Conservation (phyloP, 495 filamentous ascomycete species). For the Neurospora sp. region DNA sequence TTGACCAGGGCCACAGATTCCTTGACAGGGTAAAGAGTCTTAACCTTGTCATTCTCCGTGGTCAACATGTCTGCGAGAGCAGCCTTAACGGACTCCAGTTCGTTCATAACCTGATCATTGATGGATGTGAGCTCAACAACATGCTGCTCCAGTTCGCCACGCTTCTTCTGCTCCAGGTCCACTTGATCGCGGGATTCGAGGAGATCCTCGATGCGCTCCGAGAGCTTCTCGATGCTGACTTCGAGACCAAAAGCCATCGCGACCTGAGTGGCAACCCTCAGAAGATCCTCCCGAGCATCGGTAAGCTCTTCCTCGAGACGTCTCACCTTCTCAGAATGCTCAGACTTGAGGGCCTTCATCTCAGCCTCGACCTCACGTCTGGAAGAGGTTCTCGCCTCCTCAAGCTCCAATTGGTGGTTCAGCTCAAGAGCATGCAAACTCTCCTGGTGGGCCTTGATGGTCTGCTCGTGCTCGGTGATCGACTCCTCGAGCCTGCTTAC, state of each 20-base stretch:
- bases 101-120: slow-evolving; percentile 45
- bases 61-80: slow-evolving; percentile 35
- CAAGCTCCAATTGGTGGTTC: slow-evolving; percentile 37
- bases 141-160: slow-evolving; percentile 36
- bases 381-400: slow-evolving; percentile 33
- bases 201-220: slow-evolving; percentile 43
- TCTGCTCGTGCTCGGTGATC: slow-evolving; percentile 42
- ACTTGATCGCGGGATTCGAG: slow-evolving; percentile 37
- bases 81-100: slow-evolving; percentile 41
- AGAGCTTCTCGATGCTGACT: slow-evolving; percentile 44
- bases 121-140: slow-evolving; percentile 40
- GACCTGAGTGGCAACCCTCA: slow-evolving; percentile 48
- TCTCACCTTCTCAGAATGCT: slow-evolving; percentile 51
- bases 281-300: slow-evolving; percentile 59
- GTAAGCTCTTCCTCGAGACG: slow-evolving; percentile 57
- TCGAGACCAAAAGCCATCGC: slow-evolving; percentile 44
- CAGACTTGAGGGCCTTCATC: slow-evolving; percentile 32
- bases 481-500: slow-evolving; percentile 47
- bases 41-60: slow-evolving; percentile 23
- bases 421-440: slow-evolving; percentile 33
- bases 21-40: slow-evolving; percentile 49
- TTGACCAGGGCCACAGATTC: slow-evolving; percentile 63
- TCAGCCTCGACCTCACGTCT: slow-evolving; percentile 34
- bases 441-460: slow-evolving; percentile 38
- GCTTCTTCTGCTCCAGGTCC: slow-evolving; percentile 46